phyloP scores from a whole-genome alignment of 2,329 filamentous ascomycete species.

The Clarireedia sp. region DNA sequence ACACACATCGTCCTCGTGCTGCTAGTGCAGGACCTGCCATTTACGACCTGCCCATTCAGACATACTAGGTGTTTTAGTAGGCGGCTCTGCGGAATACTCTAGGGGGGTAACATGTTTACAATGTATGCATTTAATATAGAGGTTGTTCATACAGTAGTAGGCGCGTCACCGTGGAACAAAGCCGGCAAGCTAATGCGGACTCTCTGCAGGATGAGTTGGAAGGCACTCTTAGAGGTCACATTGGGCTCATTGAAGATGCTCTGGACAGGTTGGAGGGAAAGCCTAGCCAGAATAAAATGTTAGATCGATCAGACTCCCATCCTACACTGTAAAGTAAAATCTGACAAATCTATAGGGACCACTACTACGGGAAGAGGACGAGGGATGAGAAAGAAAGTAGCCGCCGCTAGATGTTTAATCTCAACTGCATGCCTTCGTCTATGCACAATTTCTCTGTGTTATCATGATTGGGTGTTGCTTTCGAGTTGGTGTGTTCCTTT shows the following conservation, averaged over 20 bases:
- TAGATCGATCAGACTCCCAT: background rate
- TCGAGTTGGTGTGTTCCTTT: too few relatives aligned
- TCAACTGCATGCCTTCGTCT: background rate
- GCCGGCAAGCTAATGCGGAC: conserved; percentile 1
- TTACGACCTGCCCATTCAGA: too few relatives aligned
- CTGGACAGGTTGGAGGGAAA: conserved; percentile 17
- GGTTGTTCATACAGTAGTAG: too few relatives aligned
- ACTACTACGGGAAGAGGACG: conserved; percentile 16
- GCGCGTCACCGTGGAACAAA: background rate
- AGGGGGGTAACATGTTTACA: too few relatives aligned
- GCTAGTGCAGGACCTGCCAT: too few relatives aligned
- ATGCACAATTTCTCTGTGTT: background rate
- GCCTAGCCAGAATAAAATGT: conserved; percentile 18
- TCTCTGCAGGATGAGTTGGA: conserved; percentile 16
- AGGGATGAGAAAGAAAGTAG: conserved; percentile 14
- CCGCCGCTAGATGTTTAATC: conserved; percentile 4
- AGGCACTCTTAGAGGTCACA: conserved; percentile 17
- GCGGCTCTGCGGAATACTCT: too few relatives aligned
- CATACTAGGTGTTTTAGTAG: too few relatives aligned
- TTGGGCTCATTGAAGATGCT: conserved; percentile 19
- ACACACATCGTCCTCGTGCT: too few relatives aligned
- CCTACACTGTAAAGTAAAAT: background rate
- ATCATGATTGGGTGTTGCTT: too few relatives aligned
- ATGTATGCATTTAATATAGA: too few relatives aligned
- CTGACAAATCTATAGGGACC: conserved; percentile 11